Base-by-base conservation (phyloP, 345 rosid species). In the Eucalyptus curtisii region DNA sequence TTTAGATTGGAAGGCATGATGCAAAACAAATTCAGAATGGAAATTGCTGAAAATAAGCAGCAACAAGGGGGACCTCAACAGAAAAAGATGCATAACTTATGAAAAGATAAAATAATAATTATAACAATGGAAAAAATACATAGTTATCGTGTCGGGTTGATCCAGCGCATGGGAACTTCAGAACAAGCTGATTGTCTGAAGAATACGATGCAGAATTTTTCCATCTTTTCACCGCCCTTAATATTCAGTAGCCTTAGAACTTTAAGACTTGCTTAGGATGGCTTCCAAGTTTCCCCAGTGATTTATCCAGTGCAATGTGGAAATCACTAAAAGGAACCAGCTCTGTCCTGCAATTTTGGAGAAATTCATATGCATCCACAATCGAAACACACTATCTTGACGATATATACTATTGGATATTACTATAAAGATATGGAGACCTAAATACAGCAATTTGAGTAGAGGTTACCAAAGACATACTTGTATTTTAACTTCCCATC, bases 201-300 rank as follows among this genome's bases (percentile, higher is more conserved):
- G 19, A 4, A 13, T 16, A 59, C 14, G 48, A 40, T 0, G 10
- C 31, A 40, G 1, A 86, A 47, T 20, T 13, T 15, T 50, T 16
- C 45, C 9, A 19, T 48, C 19, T 25, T 31, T 47, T 37, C 48
- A 7, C 2, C 1, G 3, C 45, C 48, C 16, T 9, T 37, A 49
- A 52, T 37, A 52, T 20, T 31, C 31, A 33, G 14, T 13, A 52
- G 53, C 49, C 44, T 84, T 80, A 88, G 66, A 88, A 88, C 87
- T 49, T 81, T 37, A 96, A 90, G 86, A 98, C 97, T 92, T 98
- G 98, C 89, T 98, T 98, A 31, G 97, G 97, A 44, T 95, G 99
- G 94, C 93, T 94, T 89, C 99, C 98, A 13, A 91, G 91, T 89
- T 95, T 96, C 52, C 98, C 99, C 10, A 95, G 93, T 86, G 98